Evolutionary conservation across 805 yeast genomes (phyloP), one percentile per base, ranked within the genome.

Genomic region (Groenewaldozyma salmanticensis): DNA sequence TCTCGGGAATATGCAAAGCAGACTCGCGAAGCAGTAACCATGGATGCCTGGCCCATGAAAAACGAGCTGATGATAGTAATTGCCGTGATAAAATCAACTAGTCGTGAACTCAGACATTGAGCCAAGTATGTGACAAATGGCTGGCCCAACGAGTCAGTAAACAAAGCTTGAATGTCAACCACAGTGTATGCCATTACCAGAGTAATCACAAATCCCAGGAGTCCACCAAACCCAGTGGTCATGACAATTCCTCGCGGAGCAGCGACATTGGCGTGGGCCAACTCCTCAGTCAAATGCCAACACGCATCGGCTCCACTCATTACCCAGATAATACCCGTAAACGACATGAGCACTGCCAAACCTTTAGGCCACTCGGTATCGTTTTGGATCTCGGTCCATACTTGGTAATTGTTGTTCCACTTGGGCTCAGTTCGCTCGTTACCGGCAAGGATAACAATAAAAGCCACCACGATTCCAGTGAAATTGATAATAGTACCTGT

Each of bases 241-340:
- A 75, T 56, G 18, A 74, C 72, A 47, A 78, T 77, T 16, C 81
- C 81, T 43, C 67, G 66, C 13, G 85, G 84, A 5, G 79, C 77
- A 3, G 80, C 81, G 7, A 63, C 59, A 24, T 72, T 62, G 2
- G 83, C 81, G 52, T 78, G 76, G 37, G 76, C 60, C 48, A 79
- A 72, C 51, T 79, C 86, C 59, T 79, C 87, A 13, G 81, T 69
- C 44, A 79, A 62, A 52, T 80, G 85, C 63, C 78, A 79, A 0
- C 85, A 81, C 19, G 82, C 74, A 53, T 79, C 86, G 54, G 76
- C 79, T 20, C 84, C 85, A 35, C 79, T 69, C 84, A 79, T 77
- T 24, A 79, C 74, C 62, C 62, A 58, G 37, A 54, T 50, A 5
- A 55, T 58, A 15, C 60, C 51, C 22, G 57, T 31, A 44, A 58